Evolutionary conservation across 768 basidiomycete genomes (phyloP).

Genomic region (Kwoniella dendrophila): DNA sequence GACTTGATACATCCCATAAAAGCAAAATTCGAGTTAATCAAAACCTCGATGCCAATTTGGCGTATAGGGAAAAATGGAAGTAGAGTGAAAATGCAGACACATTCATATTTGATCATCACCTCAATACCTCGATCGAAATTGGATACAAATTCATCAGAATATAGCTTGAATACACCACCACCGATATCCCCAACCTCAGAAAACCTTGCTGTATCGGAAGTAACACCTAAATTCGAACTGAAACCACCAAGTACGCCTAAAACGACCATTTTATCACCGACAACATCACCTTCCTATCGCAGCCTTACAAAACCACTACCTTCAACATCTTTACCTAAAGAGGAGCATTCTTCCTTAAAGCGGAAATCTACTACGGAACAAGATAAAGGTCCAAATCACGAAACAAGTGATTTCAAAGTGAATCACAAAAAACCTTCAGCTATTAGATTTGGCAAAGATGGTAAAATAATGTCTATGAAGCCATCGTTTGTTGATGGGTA

Average conservation of each 20-base stretch:
- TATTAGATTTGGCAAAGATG: slow-evolving; percentile 40
- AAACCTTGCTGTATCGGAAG: neutral
- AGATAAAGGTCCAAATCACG: too few species aligned
- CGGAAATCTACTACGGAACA: too few species aligned
- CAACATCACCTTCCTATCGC: neutral
- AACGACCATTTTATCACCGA: neutral
- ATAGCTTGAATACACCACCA: too few species aligned
- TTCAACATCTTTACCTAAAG: neutral
- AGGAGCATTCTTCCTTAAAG: too few species aligned
- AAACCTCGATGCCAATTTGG: slow-evolving; percentile 37
- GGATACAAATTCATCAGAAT: too few species aligned
- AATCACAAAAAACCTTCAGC: slow-evolving; percentile 18
- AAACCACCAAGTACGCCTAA: neutral
- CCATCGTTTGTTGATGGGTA: too few species aligned
- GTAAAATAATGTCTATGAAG: too few species aligned
- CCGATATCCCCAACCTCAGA: too few species aligned
- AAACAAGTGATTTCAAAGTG: too few species aligned
- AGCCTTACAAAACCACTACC: neutral
- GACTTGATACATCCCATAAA: slow-evolving; percentile 29
- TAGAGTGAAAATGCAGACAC: slow-evolving; percentile 23
- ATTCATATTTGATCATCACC: slow-evolving; percentile 45
- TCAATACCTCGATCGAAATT: slow-evolving; percentile 41
- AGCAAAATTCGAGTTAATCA: slow-evolving; percentile 43
- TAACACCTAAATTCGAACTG: neutral
- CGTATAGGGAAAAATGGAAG: slow-evolving; percentile 3